Conservation (phyloP, 805 yeast species). For the Grigorovia yakushimaensis region DNA sequence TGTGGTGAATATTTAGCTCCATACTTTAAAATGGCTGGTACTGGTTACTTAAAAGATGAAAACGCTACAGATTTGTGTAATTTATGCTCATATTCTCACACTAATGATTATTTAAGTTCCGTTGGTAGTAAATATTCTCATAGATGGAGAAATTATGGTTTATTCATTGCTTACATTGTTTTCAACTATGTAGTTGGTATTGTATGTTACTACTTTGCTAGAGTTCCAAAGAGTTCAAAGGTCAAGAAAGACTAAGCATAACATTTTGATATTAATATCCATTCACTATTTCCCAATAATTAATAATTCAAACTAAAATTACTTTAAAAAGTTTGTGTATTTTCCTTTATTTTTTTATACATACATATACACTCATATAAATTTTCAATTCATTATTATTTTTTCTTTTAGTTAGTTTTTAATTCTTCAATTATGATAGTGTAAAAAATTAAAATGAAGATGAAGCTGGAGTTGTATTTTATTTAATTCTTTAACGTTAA, state of each 20-base stretch:
- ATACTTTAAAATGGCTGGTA: conserved; percentile 27
- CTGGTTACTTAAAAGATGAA: conserved; percentile 42
- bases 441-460: no score
- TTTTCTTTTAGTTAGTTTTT: no score
- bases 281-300: neutral
- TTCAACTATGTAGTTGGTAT: conserved; percentile 35
- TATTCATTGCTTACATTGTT: conserved; percentile 42
- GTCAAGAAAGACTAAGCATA: conserved; percentile 6
- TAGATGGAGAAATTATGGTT: conserved; percentile 56
- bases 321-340: no score
- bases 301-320: neutral
- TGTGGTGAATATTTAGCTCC: conserved; percentile 46
- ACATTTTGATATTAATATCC: neutral
- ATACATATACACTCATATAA: no score
- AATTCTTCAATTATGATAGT: no score
- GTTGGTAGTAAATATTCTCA: conserved; percentile 31
- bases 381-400: no score
- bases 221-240: conserved; percentile 54
- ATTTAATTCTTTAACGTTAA: no score
- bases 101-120: conserved; percentile 47
- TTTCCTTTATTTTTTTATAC: neutral
- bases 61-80: conserved; percentile 42
- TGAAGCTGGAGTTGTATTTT: no score
- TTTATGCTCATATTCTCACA: conserved; percentile 45
- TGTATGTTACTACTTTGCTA: conserved; percentile 50